Percentiles rank a stretch among this genome's conserved stretches.
Conservation (phyloP, 768 basidiomycete species). For the Lactarius psammicola region DNA sequence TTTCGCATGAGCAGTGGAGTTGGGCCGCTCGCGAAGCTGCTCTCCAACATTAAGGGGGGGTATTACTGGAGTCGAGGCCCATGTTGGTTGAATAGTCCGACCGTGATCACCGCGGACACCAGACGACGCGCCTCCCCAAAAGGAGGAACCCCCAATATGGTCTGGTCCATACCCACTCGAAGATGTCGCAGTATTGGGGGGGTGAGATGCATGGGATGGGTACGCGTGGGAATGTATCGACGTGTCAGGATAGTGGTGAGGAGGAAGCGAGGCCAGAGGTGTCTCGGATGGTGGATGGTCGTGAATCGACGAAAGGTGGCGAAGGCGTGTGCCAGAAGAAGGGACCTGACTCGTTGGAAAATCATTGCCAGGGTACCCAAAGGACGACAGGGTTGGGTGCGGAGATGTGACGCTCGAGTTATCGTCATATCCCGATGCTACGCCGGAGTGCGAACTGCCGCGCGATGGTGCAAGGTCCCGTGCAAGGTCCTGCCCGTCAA, state of each 20-base stretch:
- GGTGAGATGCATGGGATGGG: conserved; percentile 19
- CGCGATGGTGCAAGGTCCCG: conserved; percentile 32
- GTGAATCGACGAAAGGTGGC: conserved; percentile 27
- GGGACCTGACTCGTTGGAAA: conserved; percentile 25
- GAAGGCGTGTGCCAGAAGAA: conserved; percentile 23
- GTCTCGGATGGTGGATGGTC: conserved; percentile 19
- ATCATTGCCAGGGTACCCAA: conserved; percentile 23
- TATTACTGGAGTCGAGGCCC: conserved; percentile 15
- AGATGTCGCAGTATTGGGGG: conserved; percentile 6
- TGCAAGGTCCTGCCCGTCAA: conserved; percentile 37
- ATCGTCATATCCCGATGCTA: conserved; percentile 27
- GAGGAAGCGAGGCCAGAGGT: conserved; percentile 10
- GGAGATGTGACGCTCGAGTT: conserved; percentile 23
- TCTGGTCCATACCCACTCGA: conserved; percentile 17
- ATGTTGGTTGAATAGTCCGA: conserved; percentile 18
- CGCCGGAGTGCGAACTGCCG: conserved; percentile 27
- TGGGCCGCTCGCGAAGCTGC: conserved; percentile 22
- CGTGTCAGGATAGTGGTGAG: conserved; percentile 21
- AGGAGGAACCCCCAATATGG: conserved; percentile 9
- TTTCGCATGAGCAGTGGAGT: conserved; percentile 12
- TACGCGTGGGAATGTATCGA: conserved; percentile 24
- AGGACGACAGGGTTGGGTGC: conserved; percentile 22
- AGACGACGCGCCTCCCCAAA: conserved; percentile 16
- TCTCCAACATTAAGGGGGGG: conserved; percentile 22
- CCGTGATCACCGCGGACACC: conserved; percentile 19